A percentile compares a stretch with the other conserved stretches of the same genome.
phyloP scores from a whole-genome alignment of 2,329 filamentous ascomycete genomes.

The Ramichloridium luteum region DNA sequence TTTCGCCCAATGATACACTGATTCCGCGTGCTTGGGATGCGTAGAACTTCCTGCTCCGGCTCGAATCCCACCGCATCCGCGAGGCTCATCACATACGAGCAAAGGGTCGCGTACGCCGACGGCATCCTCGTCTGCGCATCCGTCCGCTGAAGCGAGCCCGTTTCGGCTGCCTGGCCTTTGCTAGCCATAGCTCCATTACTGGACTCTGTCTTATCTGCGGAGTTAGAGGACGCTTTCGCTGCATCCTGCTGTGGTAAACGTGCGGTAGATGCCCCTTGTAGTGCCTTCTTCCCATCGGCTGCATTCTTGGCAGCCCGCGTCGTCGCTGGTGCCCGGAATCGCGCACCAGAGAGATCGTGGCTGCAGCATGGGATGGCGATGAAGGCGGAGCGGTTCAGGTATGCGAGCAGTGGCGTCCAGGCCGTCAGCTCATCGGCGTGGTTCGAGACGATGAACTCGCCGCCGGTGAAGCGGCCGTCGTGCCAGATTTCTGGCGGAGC shows the following conservation, averaged over 20 bases:
- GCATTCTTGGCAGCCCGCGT: constrained; percentile 5
- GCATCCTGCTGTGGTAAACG: constrained; percentile 15
- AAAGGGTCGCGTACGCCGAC: constrained; percentile 74
- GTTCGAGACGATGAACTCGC: constrained; percentile 90
- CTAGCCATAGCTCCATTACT: constrained; percentile 2
- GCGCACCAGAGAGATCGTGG: constrained; percentile 65
- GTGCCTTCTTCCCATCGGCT: background rate
- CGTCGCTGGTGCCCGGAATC: constrained; percentile 49
- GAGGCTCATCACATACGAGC: constrained; percentile 62
- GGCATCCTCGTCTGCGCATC: constrained; percentile 28
- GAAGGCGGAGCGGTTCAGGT: constrained; percentile 64
- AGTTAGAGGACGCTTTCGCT: background rate
- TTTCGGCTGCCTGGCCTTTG: constrained; percentile 20
- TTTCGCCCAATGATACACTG: constrained; percentile 62
- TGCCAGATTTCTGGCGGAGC: constrained; percentile 30
- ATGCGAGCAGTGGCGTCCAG: constrained; percentile 85
- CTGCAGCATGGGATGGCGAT: constrained; percentile 94
- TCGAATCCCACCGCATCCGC: constrained; percentile 60
- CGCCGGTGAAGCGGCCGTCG: constrained; percentile 51
- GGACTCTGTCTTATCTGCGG: background rate
- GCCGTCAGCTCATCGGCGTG: constrained; percentile 92
- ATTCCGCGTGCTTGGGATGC: constrained; percentile 89
- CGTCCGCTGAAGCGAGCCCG: constrained; percentile 23
- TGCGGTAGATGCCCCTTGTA: constrained; percentile 3
- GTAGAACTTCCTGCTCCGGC: constrained; percentile 70